A percentile compares a stretch with the other conserved stretches of the same genome.
Evolutionary conservation across 768 basidiomycete genomes (phyloP).

Genomic region (Hebeloma cylindrosporum): DNA sequence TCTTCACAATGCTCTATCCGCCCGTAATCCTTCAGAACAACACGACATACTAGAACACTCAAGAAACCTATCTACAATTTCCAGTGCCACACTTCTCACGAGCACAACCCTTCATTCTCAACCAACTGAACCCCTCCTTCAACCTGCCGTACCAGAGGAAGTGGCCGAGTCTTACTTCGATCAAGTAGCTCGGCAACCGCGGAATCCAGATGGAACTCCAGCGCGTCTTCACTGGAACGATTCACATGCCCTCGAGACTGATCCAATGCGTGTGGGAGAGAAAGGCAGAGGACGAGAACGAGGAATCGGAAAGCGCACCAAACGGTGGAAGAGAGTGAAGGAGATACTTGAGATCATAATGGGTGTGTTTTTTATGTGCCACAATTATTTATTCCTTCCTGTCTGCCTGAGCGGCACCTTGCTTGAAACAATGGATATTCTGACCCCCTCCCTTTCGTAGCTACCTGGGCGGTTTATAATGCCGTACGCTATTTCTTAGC

Average conservation of each 20-base stretch:
- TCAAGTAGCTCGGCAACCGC: constrained; percentile 32
- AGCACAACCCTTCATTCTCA: constrained; percentile 41
- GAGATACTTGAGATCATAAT: constrained; percentile 34
- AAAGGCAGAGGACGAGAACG: constrained; percentile 28
- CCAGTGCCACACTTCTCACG: constrained; percentile 37
- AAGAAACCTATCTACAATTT: constrained; percentile 39
- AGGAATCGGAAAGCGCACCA: constrained; percentile 26
- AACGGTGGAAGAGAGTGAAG: constrained; percentile 29
- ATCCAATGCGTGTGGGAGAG: constrained; percentile 28
- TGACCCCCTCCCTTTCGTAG: constrained; percentile 30
- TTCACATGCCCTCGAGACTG: constrained; percentile 27
- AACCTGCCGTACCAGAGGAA: constrained; percentile 27
- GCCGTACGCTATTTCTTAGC: constrained; percentile 66
- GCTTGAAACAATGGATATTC: constrained; percentile 2
- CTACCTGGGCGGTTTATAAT: constrained; percentile 60
- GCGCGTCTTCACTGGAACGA: constrained; percentile 26
- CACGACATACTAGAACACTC: constrained; percentile 42
- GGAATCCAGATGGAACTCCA: constrained; percentile 24
- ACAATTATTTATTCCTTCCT: background rate
- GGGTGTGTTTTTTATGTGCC: constrained; percentile 31
- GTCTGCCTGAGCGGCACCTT: background rate
- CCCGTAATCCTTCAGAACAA: constrained; percentile 31
- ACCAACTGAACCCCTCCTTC: constrained; percentile 44
- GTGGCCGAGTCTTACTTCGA: constrained; percentile 29
- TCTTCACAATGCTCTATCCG: constrained; percentile 55